These are phyloP conservation scores for Microsporum canis DNA, from an alignment of 2,329 filamentous ascomycete species.

Conservation along the genomic window DNA sequence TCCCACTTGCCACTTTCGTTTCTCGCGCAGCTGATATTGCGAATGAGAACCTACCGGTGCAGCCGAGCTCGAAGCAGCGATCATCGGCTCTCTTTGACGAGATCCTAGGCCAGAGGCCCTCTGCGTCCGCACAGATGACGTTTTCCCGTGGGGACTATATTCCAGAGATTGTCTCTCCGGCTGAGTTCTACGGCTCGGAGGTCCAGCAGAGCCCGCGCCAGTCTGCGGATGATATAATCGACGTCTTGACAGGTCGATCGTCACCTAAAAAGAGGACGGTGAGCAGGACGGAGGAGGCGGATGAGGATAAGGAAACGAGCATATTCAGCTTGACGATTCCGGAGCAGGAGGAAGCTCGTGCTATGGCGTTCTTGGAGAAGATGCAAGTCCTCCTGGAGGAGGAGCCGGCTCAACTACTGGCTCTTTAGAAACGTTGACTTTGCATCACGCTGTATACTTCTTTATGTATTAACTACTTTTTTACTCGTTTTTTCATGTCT, in stretches of 20 bases:
- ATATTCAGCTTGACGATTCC: conserved; percentile 73
- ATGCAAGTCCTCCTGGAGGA: conserved; percentile 74
- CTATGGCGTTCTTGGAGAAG: conserved; percentile 69
- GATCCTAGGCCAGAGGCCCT: conserved; percentile 56
- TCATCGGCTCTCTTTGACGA: conserved; percentile 80
- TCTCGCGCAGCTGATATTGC: conserved; percentile 73
- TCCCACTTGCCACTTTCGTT: conserved; percentile 81
- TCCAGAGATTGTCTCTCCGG: conserved; percentile 57
- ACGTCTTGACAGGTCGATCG: conserved; percentile 53
- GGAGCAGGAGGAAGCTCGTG: conserved; percentile 69
- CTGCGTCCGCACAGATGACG: not conserved
- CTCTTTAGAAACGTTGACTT: conserved; percentile 19
- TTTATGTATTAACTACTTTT: not conserved
- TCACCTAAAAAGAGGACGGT: conserved; percentile 15
- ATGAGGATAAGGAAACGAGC: conserved; percentile 40
- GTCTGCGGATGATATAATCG: conserved; percentile 59
- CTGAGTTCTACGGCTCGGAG: conserved; percentile 15
- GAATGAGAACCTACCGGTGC: conserved; percentile 61
- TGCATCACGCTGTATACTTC: not conserved
- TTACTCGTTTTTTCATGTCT: not conserved
- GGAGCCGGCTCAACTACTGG: conserved; percentile 63
- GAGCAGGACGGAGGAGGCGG: conserved; percentile 17
- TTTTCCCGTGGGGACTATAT: conserved; percentile 51
- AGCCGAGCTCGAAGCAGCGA: conserved; percentile 38
- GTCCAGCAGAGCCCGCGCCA: conserved; percentile 5